Base-by-base conservation (phyloP, 2,329 filamentous ascomycete genomes). In the Botrytis medusae region DNA sequence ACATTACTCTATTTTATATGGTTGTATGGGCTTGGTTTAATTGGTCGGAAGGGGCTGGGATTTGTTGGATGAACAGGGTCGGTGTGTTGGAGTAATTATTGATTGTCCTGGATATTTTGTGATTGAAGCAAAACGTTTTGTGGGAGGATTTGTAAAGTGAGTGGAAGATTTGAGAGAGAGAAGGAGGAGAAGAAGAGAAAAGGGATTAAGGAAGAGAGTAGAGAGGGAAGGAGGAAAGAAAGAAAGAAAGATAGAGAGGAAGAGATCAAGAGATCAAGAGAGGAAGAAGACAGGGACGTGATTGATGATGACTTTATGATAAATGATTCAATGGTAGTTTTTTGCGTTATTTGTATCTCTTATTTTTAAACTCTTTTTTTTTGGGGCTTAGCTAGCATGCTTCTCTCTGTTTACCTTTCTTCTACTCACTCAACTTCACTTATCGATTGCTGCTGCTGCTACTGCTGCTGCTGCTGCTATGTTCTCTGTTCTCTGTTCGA, bases 301-400 rank as follows among this genome's bases (percentile, higher is more conserved):
- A 72, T 65, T 54, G 61, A 72, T 72, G 60, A 72, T 37, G 69
- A 72, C 60, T 65, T 71, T 65, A 72, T 67, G 69, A 72, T 42
- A 16, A 67, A 72, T 72, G 69, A 67, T 71, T 48, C 59, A 72
- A 72, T 72, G 69, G 46, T 57, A 34, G 18, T 32, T 61, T 34
- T 29, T 40, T 65, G 69, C 44, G 32, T 42, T 71, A 63, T 71
- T 63, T 34, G 40, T 71, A 32, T 62, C 7, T 25, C n/a, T 63
- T 60, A 6, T 32, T 40, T 22, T 40, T 70, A 54, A 51, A 54
- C 25, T 34, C 6, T 12, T 48, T 34, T 10, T n/a, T 16, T 18
- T 6, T 16, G 5, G 22, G 34, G 22, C 10, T 34, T 25, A 61
- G 59, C 20, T 61, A 37, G 20, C 59, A 25, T 61, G n/a, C 48